These are phyloP conservation scores for Colletotrichum sp. DNA, from an alignment of 2,329 filamentous ascomycete species.

Conservation along the genomic window DNA sequence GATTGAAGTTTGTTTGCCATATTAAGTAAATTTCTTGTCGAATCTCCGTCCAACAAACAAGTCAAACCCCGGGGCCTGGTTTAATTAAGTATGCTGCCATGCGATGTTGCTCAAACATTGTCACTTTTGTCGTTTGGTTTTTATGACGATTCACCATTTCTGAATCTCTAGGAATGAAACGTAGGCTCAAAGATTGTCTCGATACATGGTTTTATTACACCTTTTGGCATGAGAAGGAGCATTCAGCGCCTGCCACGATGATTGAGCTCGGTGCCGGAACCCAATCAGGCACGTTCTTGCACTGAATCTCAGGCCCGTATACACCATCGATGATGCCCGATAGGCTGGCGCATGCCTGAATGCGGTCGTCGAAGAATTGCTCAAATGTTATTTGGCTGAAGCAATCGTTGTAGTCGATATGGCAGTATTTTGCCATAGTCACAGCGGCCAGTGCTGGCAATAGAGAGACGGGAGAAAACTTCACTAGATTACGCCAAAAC, in stretches of 20 bases:
- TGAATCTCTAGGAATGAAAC: fast-evolving
- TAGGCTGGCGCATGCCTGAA: neutral
- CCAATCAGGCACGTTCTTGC: neutral
- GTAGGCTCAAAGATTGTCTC: neutral
- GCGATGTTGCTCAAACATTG: neutral
- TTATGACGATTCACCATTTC: fast-evolving
- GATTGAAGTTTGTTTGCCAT: neutral
- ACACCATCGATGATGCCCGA: neutral
- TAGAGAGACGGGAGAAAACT: neutral
- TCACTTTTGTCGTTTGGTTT: neutral
- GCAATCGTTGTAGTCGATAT: neutral
- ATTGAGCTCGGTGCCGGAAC: neutral
- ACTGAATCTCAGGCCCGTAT: neutral
- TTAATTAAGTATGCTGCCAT: neutral
- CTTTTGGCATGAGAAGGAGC: neutral
- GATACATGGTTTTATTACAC: neutral
- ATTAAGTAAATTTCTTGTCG: no score
- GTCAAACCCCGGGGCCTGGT: neutral
- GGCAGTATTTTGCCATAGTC: neutral
- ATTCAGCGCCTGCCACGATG: neutral
- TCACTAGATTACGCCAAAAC: neutral
- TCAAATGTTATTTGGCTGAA: neutral
- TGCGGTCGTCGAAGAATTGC: neutral
- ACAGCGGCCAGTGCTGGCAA: neutral
- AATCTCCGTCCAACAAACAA: no score